Conservation (phyloP, 129 eudicot genomes). For the Centrapalus pauciflorus region DNA sequence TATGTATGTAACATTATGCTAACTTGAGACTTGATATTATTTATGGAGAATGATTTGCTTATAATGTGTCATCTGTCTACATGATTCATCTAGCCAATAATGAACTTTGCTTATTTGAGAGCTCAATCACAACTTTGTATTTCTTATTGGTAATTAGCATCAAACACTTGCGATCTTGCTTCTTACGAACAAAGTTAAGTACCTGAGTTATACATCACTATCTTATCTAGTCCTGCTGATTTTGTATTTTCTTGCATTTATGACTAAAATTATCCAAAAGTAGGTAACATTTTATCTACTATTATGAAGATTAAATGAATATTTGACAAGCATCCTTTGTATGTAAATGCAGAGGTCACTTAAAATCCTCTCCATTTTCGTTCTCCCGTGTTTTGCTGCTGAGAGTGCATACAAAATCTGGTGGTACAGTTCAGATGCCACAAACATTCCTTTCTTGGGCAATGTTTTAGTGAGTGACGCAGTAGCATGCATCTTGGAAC, state of each 20-base stretch:
- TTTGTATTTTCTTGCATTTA: neutral
- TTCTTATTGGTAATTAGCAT: neutral
- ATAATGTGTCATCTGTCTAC: neutral
- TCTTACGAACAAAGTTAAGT: neutral
- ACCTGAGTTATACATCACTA: too few species aligned
- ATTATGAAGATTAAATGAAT: neutral
- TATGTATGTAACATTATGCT: too few species aligned
- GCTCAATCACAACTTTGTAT: neutral
- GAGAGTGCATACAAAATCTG: constrained; percentile 80
- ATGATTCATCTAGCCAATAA: neutral
- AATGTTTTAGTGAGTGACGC: constrained; percentile 57
- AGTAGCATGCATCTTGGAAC: constrained; percentile 69
- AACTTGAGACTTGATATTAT: neutral
- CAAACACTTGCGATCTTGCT: neutral
- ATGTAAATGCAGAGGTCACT: constrained; percentile 65
- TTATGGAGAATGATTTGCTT: neutral
- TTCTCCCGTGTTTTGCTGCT: constrained; percentile 75
- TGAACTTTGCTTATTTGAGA: neutral
- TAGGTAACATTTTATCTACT: neutral
- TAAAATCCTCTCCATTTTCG: constrained; percentile 57
- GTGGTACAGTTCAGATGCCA: constrained; percentile 91
- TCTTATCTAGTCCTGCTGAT: neutral
- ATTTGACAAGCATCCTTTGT: constrained; percentile 10
- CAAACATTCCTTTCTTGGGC: constrained; percentile 73
- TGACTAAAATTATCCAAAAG: neutral